Evolutionary conservation across 148 eudicot species (phyloP).

Genomic region (Dianthus caryophyllus): DNA sequence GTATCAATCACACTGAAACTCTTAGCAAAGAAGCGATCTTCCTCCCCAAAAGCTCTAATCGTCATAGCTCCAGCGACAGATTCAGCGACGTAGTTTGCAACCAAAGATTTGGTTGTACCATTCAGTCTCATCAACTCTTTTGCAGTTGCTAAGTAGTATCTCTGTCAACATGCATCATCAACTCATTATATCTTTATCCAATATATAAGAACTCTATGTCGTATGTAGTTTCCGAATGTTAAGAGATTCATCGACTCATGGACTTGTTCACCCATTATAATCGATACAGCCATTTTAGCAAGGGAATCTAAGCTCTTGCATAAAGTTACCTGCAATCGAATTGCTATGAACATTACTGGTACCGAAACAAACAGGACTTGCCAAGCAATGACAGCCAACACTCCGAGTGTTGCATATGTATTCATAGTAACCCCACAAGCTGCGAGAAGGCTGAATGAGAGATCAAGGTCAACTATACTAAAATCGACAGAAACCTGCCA

Average conservation of each 20-base stretch:
- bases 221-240: too few species aligned
- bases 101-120: slow-evolving; percentile 85
- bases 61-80: slow-evolving; percentile 77
- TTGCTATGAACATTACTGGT: slow-evolving; percentile 61
- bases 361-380: slow-evolving; percentile 78
- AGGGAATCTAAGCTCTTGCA: too few species aligned
- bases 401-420: slow-evolving; percentile 54
- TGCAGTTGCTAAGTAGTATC: slow-evolving; percentile 71
- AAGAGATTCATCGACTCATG: too few species aligned
- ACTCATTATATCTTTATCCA: neutral
- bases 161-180: slow-evolving; percentile 33
- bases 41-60: slow-evolving; percentile 83
- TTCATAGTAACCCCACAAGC: slow-evolving; percentile 55
- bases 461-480: slow-evolving; percentile 78
- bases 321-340: slow-evolving; percentile 86
- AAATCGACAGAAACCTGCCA: slow-evolving; percentile 73
- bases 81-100: slow-evolving; percentile 90
- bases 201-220: too few species aligned
- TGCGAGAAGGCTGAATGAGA: slow-evolving; percentile 60
- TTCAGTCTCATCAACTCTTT: slow-evolving; percentile 88
- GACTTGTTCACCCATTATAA: too few species aligned
- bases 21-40: slow-evolving; percentile 74
- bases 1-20: slow-evolving; percentile 70
- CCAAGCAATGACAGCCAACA: slow-evolving; percentile 79
- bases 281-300: too few species aligned